Evolutionary conservation across 441 rosid genomes (phyloP).

Genomic region (Euphorbia celastroides): DNA sequence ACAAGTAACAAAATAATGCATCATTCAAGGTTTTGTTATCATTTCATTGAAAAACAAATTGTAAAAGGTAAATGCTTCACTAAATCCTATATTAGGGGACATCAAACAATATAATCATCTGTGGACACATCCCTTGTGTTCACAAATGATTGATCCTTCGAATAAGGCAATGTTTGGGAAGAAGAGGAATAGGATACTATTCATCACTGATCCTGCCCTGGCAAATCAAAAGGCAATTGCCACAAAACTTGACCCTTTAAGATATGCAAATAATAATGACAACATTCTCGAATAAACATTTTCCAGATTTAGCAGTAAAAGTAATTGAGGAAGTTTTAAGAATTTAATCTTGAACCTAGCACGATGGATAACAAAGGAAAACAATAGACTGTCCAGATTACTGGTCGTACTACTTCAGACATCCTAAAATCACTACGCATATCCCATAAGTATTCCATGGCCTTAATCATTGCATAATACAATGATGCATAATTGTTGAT

Average conservation of each 20-base stretch:
- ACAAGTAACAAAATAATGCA: background rate
- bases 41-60: background rate
- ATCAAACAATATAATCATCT: background rate
- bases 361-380: background rate
- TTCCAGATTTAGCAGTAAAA: background rate
- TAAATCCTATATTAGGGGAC: background rate
- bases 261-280: background rate
- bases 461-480: background rate
- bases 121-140: background rate
- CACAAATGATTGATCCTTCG: background rate
- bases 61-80: constrained; percentile 5
- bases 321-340: background rate
- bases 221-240: background rate
- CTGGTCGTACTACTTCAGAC: background rate
- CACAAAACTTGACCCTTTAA: background rate
- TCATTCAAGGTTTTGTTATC: background rate
- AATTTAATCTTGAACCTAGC: background rate
- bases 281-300: background rate
- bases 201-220: background rate
- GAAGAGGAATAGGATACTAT: background rate
- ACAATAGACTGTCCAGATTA: background rate
- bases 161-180: background rate
- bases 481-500: background rate
- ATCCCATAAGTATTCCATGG: background rate
- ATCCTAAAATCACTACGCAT: background rate